phyloP scores from a whole-genome alignment of 192 early-diverging fungal genomes.

The Coemansia sp. region DNA sequence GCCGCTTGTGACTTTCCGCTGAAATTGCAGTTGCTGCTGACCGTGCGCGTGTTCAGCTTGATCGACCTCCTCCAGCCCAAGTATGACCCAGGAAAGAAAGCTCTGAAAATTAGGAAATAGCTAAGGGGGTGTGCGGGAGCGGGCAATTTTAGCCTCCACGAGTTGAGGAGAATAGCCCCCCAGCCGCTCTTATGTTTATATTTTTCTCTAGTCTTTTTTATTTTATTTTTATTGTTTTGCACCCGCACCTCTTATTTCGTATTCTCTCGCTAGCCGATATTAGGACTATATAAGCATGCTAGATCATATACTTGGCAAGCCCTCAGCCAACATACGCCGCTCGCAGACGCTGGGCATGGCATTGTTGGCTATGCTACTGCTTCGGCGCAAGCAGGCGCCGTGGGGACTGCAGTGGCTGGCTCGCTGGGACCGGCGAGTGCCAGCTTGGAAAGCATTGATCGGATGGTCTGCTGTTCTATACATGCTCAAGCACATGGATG shows the following conservation, averaged over 20 bases:
- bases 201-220: not conserved
- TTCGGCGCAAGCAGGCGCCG: slow-evolving; percentile 16
- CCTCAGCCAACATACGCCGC: slow-evolving; percentile 82
- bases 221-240: slow-evolving; percentile 17
- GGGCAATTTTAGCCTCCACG: too few species aligned
- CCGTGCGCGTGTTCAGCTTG: too few species aligned
- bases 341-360: slow-evolving; percentile 54
- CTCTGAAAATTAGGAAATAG: too few species aligned
- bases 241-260: not conserved
- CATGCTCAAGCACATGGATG: slow-evolving; percentile 61
- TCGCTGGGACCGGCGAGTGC: slow-evolving; percentile 5
- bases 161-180: too few species aligned
- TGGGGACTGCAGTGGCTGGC: slow-evolving; percentile 35
- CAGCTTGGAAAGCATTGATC: slow-evolving; percentile 74
- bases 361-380: slow-evolving; percentile 5
- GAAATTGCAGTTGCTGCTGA: not conserved
- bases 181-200: not conserved
- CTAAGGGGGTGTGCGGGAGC: too few species aligned
- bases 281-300: slow-evolving; percentile 76
- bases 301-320: slow-evolving; percentile 86
- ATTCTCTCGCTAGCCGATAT: not conserved
- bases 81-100: too few species aligned
- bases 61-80: too few species aligned
- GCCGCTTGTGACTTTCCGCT: not conserved
- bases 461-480: slow-evolving; percentile 64